Evolutionary conservation across 179 eudicot species (phyloP).

Genomic region (Camellia oleifera): DNA sequence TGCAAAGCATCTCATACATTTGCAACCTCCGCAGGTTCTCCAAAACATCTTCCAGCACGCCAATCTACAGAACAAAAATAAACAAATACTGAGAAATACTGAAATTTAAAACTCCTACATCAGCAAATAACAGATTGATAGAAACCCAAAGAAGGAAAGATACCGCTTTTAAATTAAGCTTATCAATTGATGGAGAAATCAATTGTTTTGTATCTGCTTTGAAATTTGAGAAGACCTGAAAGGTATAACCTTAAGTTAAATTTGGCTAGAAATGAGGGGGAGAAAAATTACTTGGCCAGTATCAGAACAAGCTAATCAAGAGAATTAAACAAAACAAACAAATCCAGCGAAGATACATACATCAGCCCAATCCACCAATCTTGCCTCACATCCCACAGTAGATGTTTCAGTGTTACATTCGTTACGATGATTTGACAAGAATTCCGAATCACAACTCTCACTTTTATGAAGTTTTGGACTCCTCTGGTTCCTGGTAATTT

Average conservation of each 20-base stretch:
- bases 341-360: slow-evolving; percentile 40
- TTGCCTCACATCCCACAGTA: slow-evolving; percentile 23
- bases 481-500: slow-evolving; percentile 21
- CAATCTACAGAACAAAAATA: slow-evolving; percentile 38
- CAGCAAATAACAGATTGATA: slow-evolving; percentile 2
- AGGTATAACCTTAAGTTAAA: slow-evolving; percentile 13
- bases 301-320: slow-evolving; percentile 10
- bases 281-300: slow-evolving; percentile 9
- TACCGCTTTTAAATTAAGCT: slow-evolving; percentile 56
- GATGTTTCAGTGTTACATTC: slow-evolving; percentile 22
- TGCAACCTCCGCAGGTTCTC: slow-evolving; percentile 46
- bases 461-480: slow-evolving; percentile 43
- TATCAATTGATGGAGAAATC: slow-evolving; percentile 43
- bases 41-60: slow-evolving; percentile 49
- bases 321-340: not conserved
- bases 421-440: slow-evolving; percentile 12
- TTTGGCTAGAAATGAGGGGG: slow-evolving; percentile 7
- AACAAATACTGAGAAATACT: not conserved
- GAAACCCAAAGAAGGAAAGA: slow-evolving; percentile 23
- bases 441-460: slow-evolving; percentile 22
- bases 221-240: slow-evolving; percentile 66
- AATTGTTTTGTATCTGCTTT: slow-evolving; percentile 32
- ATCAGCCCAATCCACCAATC: slow-evolving; percentile 42
- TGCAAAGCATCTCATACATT: slow-evolving; percentile 41
- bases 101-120: not conserved